phyloP scores from a whole-genome alignment of 192 early-diverging fungal species.

The Pilobolus umbonatus region DNA sequence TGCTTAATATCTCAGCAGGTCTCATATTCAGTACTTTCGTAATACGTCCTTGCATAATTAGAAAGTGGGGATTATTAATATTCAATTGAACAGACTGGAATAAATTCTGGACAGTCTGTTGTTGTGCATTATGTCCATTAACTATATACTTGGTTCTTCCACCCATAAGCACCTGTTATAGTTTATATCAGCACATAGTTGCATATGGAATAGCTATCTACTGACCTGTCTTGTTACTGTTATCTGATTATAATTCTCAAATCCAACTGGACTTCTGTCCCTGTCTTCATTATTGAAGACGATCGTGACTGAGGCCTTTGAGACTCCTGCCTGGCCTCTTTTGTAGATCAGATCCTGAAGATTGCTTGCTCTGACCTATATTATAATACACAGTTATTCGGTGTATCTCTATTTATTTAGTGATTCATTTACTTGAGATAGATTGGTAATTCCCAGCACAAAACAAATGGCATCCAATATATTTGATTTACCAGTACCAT shows the following conservation, averaged over 20 bases:
- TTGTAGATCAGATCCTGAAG: conserved; percentile 98
- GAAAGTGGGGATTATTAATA: conserved; percentile 98
- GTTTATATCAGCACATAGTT: neutral
- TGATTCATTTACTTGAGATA: conserved; percentile 67
- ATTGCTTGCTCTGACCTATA: conserved; percentile 82
- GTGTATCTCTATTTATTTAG: neutral
- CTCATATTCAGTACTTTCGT: conserved; percentile 99
- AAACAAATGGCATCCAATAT: conserved; percentile 99
- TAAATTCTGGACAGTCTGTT: conserved; percentile 84
- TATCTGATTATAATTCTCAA: conserved; percentile 79
- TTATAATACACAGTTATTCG: neutral
- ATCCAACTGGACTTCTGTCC: conserved; percentile 81
- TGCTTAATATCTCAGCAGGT: conserved; percentile 88
- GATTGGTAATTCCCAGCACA: conserved; percentile 92
- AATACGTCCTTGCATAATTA: conserved; percentile 99
- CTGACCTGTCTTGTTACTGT: conserved; percentile 93
- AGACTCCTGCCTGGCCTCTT: conserved; percentile 97
- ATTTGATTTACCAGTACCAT: conserved; percentile 98
- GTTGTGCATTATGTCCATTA: conserved; percentile 87
- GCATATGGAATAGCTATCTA: neutral
- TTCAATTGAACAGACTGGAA: conserved; percentile 98
- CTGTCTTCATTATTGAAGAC: conserved; percentile 92
- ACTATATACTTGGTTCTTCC: conserved; percentile 96
- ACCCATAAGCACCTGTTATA: conserved; percentile 67
- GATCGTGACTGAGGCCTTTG: conserved; percentile 94